Base-by-base conservation (phyloP, 148 eudicot genomes). In the Rhododendron griersonianum region DNA sequence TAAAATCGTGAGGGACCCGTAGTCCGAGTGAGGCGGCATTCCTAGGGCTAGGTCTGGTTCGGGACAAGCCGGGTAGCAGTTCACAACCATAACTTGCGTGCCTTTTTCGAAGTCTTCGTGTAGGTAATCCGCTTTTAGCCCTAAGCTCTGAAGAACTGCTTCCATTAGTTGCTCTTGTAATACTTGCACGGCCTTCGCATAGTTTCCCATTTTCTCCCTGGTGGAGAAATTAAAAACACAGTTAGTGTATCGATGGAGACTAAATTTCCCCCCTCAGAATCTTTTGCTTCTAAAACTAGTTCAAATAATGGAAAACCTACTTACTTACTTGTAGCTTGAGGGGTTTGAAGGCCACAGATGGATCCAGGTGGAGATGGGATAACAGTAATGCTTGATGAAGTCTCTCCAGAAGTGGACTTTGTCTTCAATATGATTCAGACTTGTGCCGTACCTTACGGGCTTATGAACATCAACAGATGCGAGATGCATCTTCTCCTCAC, bases 311-410 rank as follows among this genome's bases (percentile, higher is more conserved):
- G 21, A 57, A 57, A 41, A 41, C 7, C 44, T 41, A 74, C 4
- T 19, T 41, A 74, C 4, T 19, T 90, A 91, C 93, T 84, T 90
- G 87, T 90, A 90, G 83, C 55, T 79, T 37, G 90, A 86, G 65
- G 91, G 93, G 73, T 91, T 87, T 7, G 91, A 88, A 30, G 93
- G 93, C 93, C 93, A 91, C 33, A 77, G 51, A 79, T 91, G 39
- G 74, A 85, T 86, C 90, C 90, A 90, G 74, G 83, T 86, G 59
- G 90, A 83, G 19, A 89, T 77, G 11, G 93, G 91, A 87, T 89
- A 47, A 33, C 89, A 67, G 73, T 91, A 91, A 78, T 89, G 93
- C 83, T 91, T 91, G 89, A 89, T 83, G 84, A 91, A 91, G 85
- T 91, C 93, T 87, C 93, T 91, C 93, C 93, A 74, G 16, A 74